phyloP scores from a whole-genome alignment of 1,139 yeast species.

The Yarrowia galli region DNA sequence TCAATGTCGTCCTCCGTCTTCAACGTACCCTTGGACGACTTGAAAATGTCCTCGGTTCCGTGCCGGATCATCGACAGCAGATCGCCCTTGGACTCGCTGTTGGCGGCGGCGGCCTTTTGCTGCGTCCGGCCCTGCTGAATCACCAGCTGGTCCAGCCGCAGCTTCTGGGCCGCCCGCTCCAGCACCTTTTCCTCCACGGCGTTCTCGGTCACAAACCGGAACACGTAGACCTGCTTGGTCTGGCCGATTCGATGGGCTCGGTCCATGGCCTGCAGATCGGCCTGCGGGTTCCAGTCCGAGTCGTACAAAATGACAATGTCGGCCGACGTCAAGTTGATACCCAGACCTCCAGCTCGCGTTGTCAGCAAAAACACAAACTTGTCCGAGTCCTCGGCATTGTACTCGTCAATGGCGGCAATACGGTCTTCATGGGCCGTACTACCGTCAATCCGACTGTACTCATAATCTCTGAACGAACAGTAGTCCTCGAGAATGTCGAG shows the following conservation, averaged over 20 bases:
- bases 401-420: conserved; percentile 90
- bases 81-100: conserved; percentile 70
- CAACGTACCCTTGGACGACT: conserved; percentile 51
- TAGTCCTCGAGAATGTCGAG: conserved; percentile 93
- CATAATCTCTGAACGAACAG: conserved; percentile 82
- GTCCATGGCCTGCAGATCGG: conserved; percentile 98
- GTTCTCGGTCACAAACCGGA: conserved; percentile 90
- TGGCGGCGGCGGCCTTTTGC: conserved; percentile 56
- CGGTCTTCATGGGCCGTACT: conserved; percentile 95
- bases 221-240: conserved; percentile 92
- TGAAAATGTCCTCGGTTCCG: conserved; percentile 88
- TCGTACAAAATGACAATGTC: conserved; percentile 90
- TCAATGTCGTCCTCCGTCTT: conserved; percentile 77
- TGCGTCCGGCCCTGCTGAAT: conserved; percentile 89
- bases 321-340: conserved; percentile 91
- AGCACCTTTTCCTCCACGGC: conserved; percentile 96
- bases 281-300: conserved; percentile 99
- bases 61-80: conserved; percentile 94
- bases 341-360: conserved; percentile 97
- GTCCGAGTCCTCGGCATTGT: conserved; percentile 79
- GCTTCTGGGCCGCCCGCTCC: conserved; percentile 94
- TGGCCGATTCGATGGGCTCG: conserved; percentile 99
- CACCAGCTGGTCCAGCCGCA: conserved; percentile 90
- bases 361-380: conserved; percentile 88
- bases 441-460: conserved; percentile 94